Evolutionary conservation across 441 rosid genomes (phyloP).

Genomic region (Erysimum cheiri): DNA sequence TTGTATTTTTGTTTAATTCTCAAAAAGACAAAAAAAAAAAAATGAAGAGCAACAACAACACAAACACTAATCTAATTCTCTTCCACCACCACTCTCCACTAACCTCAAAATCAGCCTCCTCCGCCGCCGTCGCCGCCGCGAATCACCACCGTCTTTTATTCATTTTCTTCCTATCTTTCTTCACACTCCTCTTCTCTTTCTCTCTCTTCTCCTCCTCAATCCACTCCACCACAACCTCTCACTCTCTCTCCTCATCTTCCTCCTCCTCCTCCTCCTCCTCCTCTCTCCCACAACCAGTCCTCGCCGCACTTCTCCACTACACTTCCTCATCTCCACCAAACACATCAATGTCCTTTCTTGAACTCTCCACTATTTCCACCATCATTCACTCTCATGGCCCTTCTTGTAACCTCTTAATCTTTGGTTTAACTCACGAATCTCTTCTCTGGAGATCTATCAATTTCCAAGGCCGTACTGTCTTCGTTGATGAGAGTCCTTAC

Average conservation of each 20-base stretch:
- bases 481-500: conserved; percentile 80
- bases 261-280: conserved; percentile 29
- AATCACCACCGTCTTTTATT: conserved; percentile 60
- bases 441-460: conserved; percentile 85
- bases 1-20: neutral
- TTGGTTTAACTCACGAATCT: conserved; percentile 80
- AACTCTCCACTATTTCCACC: conserved; percentile 63
- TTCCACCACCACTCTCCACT: conserved; percentile 66
- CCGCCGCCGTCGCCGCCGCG: conserved; percentile 42
- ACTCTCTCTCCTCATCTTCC: conserved; percentile 43
- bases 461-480: conserved; percentile 67
- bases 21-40: neutral
- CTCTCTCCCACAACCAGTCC: conserved; percentile 54
- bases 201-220: conserved; percentile 43
- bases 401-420: conserved; percentile 67
- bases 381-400: conserved; percentile 50
- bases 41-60: conserved; percentile 57
- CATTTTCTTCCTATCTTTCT: conserved; percentile 66
- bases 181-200: conserved; percentile 64
- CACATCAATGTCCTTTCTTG: conserved; percentile 66
- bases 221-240: conserved; percentile 39
- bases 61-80: conserved; percentile 69
- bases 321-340: conserved; percentile 55
- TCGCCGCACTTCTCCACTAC: conserved; percentile 77
- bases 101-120: conserved; percentile 50